Evolutionary conservation across 441 rosid species (phyloP), one percentile per base, ranked within the genome.

Genomic region (Populus hybrid): DNA sequence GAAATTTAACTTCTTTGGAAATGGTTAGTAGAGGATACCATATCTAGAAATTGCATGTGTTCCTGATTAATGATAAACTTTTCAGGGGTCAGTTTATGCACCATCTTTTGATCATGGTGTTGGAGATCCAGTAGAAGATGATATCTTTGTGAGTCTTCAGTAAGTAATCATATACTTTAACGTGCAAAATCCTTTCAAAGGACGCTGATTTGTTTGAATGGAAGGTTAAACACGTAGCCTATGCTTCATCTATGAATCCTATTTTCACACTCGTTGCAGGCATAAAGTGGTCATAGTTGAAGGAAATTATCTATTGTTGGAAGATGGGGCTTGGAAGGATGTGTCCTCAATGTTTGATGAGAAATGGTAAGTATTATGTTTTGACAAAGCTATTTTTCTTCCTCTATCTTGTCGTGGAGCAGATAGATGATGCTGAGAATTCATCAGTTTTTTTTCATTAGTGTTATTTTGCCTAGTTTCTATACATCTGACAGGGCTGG

Each of bases 61-160:
- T 70, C 73, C 72, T 73, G 20, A 80, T 69, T 50, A 68, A n/a
- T 30, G 16, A 61, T 73, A 26, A 70, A 64, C 67, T 70, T 72
- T 86, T 46, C 88, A 95, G 98, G 98, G 94, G 61, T 89, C 93
- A 59, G 97, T 90, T 76, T 91, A 87, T 86, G 98, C 82, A 35
- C 97, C 99, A 70, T 91, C 97, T 38, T 95, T 95, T 75, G 95
- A 92, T 86, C 99, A 95, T 71, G 93, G 97, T 75, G 84, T 93
- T 81, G 98, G 99, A 68, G 97, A 95, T 85, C 98, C 97, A 20
- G 82, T 95, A 79, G 97, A 95, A 86, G 92, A 89, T 69, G 94
- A 93, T 84, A 93, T 95, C 77, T 89, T 93, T 84, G 84, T 95
- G 77, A 86, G 90, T 84, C 84, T 87, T 78, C 93, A 92, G 98